phyloP scores from a whole-genome alignment of 306 rosid genomes.

The Vigna mungo region DNA sequence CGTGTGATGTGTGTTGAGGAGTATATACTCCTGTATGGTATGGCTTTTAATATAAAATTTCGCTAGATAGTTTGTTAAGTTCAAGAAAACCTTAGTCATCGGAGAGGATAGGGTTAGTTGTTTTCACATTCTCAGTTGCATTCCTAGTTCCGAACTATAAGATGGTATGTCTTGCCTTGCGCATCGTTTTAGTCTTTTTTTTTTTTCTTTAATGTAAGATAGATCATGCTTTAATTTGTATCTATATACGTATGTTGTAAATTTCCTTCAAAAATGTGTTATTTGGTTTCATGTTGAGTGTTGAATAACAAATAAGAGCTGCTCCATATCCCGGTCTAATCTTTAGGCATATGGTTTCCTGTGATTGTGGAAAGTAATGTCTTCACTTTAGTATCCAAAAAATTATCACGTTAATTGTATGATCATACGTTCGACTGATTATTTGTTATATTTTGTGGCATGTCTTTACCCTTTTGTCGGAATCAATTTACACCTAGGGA shows the following conservation, averaged over 20 bases:
- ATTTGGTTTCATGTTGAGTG: background rate
- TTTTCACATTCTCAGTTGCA: background rate
- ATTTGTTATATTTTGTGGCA: slow-evolving; percentile 3
- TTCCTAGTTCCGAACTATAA: background rate
- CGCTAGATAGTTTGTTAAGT: too few relatives aligned
- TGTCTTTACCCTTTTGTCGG: background rate
- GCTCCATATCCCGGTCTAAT: background rate
- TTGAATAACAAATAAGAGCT: background rate
- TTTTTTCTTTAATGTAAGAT: background rate
- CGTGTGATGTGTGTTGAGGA: background rate
- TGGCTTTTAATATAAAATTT: background rate
- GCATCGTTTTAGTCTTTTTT: background rate
- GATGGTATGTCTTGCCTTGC: background rate
- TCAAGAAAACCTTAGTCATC: too few relatives aligned
- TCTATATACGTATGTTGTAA: background rate
- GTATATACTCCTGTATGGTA: background rate
- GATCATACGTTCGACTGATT: background rate
- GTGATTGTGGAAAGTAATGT: background rate
- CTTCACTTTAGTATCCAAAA: background rate
- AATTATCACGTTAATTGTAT: background rate
- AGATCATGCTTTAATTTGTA: background rate
- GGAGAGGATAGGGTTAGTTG: too few relatives aligned
- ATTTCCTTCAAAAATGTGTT: background rate
- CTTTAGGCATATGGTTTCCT: background rate
- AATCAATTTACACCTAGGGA: background rate